Percentiles rank a stretch among this genome's conserved stretches.
Evolutionary conservation across 176 grass and related monocot genomes (phyloP).

Genomic region (Otatea glauca): DNA sequence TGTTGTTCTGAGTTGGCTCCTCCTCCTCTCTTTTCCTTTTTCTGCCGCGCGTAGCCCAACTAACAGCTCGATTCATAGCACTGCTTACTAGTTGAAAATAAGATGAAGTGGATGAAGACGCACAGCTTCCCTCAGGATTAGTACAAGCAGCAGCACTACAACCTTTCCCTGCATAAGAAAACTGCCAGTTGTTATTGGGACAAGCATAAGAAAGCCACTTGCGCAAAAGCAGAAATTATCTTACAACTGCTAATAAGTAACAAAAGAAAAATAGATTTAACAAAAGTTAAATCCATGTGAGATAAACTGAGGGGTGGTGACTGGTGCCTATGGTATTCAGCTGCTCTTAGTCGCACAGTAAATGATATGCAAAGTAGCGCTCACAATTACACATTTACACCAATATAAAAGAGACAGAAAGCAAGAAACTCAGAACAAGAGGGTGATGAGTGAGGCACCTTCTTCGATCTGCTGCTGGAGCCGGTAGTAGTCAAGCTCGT

Average conservation of each 20-base stretch:
- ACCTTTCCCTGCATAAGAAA: neutral
- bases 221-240: neutral
- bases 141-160: neutral
- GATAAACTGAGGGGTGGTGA: neutral
- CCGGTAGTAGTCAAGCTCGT: conserved; percentile 34
- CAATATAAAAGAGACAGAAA: neutral
- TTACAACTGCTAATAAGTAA: neutral
- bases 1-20: neutral
- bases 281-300: neutral
- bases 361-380: neutral
- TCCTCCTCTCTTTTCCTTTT: conserved; percentile 34
- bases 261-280: too few species aligned
- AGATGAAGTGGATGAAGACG: neutral
- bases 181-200: neutral
- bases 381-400: too few species aligned
- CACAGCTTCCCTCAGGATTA: neutral
- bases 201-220: neutral
- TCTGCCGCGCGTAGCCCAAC: neutral
- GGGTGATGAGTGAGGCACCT: too few species aligned
- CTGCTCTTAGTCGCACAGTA: neutral
- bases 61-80: neutral
- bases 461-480: neutral
- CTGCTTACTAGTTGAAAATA: neutral
- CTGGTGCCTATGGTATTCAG: neutral
- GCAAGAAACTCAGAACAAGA: neutral